phyloP scores from a whole-genome alignment of 148 eudicot species.

The Camellia granthamiana region DNA sequence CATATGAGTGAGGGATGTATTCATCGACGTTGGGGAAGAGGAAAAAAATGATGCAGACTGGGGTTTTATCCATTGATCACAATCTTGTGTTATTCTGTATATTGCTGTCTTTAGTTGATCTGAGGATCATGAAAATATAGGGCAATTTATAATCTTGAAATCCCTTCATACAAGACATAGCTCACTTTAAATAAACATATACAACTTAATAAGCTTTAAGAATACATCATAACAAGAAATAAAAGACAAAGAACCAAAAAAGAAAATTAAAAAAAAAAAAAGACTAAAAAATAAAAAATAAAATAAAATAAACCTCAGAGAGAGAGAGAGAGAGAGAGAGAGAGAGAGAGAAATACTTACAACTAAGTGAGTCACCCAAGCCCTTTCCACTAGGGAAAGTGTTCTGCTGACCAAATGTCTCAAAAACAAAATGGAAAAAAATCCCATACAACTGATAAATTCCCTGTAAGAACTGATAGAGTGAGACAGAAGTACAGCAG shows the following conservation, averaged over 20 bases:
- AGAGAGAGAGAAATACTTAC: constrained; percentile 40
- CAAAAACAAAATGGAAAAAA: constrained; percentile 80
- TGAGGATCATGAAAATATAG: constrained; percentile 31
- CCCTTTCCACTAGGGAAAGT: constrained; percentile 53
- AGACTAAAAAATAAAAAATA: neutral
- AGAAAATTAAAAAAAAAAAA: constrained; percentile 7
- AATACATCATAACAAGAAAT: constrained; percentile 9
- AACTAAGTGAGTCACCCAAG: constrained; percentile 43
- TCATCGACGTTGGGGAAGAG: constrained; percentile 46
- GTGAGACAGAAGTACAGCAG: constrained; percentile 18
- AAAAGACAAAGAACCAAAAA: neutral
- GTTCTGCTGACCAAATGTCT: constrained; percentile 71
- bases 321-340: neutral
- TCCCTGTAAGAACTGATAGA: constrained; percentile 52
- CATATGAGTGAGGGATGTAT: constrained; percentile 50
- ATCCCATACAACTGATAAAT: constrained; percentile 85
- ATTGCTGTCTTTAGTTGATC: constrained; percentile 72
- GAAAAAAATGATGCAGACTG: constrained; percentile 41
- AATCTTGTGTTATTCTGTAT: constrained; percentile 66
- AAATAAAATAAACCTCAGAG: neutral
- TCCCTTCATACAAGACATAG: neutral
- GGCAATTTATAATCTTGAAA: constrained; percentile 8
- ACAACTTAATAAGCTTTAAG: neutral
- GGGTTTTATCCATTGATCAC: constrained; percentile 78
- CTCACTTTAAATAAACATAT: neutral